Conservation (phyloP, 2,329 filamentous ascomycete genomes). For the Didymella sp. region DNA sequence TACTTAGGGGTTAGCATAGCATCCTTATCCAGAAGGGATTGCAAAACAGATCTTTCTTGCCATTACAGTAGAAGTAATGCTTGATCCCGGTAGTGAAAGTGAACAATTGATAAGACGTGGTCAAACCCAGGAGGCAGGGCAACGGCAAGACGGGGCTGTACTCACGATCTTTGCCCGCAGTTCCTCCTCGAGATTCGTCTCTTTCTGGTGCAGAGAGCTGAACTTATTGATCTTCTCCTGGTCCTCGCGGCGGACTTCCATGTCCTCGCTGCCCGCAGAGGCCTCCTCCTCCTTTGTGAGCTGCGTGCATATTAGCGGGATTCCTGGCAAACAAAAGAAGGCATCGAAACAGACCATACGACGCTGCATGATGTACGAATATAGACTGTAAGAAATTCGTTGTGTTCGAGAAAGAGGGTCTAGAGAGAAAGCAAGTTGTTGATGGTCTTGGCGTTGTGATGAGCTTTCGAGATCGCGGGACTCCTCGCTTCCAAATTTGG, state of each 20-base stretch:
- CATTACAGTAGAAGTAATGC: background rate
- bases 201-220: conserved; percentile 89
- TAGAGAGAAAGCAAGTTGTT: background rate
- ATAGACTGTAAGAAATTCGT: background rate
- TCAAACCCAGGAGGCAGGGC: background rate
- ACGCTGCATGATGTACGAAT: conserved; percentile 47
- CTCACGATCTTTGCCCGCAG: conserved; percentile 78
- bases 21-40: background rate
- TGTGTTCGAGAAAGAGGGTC: background rate
- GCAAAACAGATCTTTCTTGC: background rate
- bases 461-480: conserved; percentile 15
- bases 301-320: conserved; percentile 57
- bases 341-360: conserved; percentile 51
- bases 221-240: conserved; percentile 99
- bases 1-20: conserved; percentile 49
- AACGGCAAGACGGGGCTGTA: conserved; percentile 15
- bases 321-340: background rate
- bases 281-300: conserved; percentile 85
- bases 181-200: conserved; percentile 79
- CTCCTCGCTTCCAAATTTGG: conserved; percentile 10
- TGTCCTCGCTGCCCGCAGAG: conserved; percentile 74
- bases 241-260: conserved; percentile 93
- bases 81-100: background rate
- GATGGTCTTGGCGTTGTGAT: conserved; percentile 15
- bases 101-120: background rate